These are phyloP conservation scores for Sphaerulina musiva DNA, from an alignment of 2,329 filamentous ascomycete genomes.

Conservation along the genomic window DNA sequence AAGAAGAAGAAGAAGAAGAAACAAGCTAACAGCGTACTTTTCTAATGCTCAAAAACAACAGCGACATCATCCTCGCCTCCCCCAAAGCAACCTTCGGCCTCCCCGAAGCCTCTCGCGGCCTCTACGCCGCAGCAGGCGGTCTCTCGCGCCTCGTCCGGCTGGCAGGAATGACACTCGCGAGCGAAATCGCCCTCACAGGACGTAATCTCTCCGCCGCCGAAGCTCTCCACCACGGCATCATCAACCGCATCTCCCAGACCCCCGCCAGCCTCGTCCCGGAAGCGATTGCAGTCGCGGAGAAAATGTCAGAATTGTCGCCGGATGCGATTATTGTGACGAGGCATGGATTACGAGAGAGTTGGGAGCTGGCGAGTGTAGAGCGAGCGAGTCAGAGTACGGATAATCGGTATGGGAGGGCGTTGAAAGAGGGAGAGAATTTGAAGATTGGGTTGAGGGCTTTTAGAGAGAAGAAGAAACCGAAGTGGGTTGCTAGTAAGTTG, in stretches of 20 bases:
- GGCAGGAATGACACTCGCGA: conserved; percentile 44
- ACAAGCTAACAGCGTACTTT: too few relatives aligned
- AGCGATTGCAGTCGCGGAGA: conserved; percentile 34
- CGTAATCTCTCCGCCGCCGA: conserved; percentile 43
- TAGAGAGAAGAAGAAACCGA: conserved; percentile 45
- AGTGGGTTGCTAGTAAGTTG: conserved; percentile 47
- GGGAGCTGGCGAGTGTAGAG: conserved; percentile 41
- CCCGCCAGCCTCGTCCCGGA: conserved; percentile 35
- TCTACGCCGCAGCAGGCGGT: conserved; percentile 49
- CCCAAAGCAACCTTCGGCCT: conserved; percentile 48
- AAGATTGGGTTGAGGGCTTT: conserved; percentile 48
- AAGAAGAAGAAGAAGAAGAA: too few relatives aligned
- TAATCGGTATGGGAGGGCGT: conserved; percentile 37
- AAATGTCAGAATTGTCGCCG: conserved; percentile 34
- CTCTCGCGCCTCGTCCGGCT: conserved; percentile 47
- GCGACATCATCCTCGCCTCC: conserved; percentile 49
- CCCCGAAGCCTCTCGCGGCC: conserved; percentile 50
- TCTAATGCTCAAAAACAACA: not conserved
- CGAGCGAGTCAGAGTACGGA: conserved; percentile 38
- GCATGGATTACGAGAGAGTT: conserved; percentile 35
- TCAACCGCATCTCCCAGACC: conserved; percentile 36
- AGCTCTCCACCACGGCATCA: conserved; percentile 38
- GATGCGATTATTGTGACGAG: conserved; percentile 41
- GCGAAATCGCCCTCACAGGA: conserved; percentile 47
- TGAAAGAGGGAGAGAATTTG: conserved; percentile 45